These are phyloP conservation scores for Entomortierella beljakovae DNA, from an alignment of 192 early-diverging fungal genomes.

Conservation along the genomic window DNA sequence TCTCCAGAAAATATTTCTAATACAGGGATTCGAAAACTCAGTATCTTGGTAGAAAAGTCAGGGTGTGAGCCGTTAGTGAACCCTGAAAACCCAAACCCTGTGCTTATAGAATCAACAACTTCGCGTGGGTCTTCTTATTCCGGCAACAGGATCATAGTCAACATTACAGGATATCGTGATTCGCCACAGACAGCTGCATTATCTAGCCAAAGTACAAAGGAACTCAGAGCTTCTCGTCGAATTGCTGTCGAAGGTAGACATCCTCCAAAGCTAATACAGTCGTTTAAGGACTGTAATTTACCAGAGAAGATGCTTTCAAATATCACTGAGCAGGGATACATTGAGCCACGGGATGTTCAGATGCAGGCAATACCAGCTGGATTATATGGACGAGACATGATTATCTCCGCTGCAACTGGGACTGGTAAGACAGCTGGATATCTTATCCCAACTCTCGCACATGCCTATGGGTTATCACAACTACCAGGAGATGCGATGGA, in stretches of 20 bases:
- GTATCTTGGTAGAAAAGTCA: too few relatives aligned
- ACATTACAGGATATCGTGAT: conserved; percentile 56
- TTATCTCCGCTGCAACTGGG: conserved; percentile 61
- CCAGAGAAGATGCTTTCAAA: conserved; percentile 54
- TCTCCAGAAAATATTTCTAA: too few relatives aligned
- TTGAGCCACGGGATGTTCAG: conserved; percentile 43
- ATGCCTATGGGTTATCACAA: conserved; percentile 29
- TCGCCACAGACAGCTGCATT: conserved; percentile 11
- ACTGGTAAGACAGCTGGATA: conserved; percentile 66
- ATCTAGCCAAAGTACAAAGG: conserved; percentile 1
- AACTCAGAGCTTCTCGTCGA: conserved; percentile 20
- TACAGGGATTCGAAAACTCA: too few relatives aligned
- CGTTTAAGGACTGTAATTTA: conserved; percentile 58
- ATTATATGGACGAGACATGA: conserved; percentile 61
- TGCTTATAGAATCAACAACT: not conserved
- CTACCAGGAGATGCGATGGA: conserved; percentile 19
- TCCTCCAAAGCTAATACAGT: conserved; percentile 55
- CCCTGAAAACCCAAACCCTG: not conserved
- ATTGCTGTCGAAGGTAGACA: conserved; percentile 56
- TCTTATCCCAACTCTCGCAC: conserved; percentile 57
- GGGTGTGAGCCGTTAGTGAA: too few relatives aligned
- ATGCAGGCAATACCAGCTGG: conserved; percentile 55
- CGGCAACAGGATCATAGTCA: conserved; percentile 30
- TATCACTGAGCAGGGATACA: conserved; percentile 36
- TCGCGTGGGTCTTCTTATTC: not conserved